phyloP scores from a whole-genome alignment of 495 filamentous ascomycete species.

The Cetradonia linearis region DNA sequence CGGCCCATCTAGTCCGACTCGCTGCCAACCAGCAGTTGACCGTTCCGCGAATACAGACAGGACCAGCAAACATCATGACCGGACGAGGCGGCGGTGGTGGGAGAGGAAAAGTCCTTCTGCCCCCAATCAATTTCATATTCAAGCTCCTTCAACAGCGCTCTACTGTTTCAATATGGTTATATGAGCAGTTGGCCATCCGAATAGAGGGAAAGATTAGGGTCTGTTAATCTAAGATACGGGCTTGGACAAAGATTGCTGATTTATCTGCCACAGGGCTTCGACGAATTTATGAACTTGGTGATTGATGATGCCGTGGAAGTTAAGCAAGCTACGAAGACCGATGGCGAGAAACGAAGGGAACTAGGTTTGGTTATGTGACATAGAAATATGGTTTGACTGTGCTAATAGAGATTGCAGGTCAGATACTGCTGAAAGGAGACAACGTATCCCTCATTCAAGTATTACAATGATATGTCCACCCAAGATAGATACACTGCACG shows the following conservation, averaged over 20 bases:
- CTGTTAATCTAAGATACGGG: constrained; percentile 22
- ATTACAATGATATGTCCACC: constrained; percentile 47
- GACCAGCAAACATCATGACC: constrained; percentile 45
- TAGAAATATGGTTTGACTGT: not conserved
- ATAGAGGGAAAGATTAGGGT: constrained; percentile 95
- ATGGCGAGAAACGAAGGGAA: constrained; percentile 65
- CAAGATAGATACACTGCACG: constrained; percentile 8
- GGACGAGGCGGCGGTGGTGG: constrained; percentile 62
- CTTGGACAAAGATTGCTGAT: constrained; percentile 6
- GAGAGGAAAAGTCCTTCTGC: constrained; percentile 79
- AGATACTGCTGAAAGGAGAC: constrained; percentile 94
- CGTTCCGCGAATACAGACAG: not conserved
- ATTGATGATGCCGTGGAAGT: constrained; percentile 94
- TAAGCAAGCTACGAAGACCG: constrained; percentile 68
- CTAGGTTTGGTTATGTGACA: constrained; percentile 50
- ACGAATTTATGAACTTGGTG: constrained; percentile 99
- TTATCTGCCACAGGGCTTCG: constrained; percentile 57
- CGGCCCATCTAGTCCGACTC: not conserved
- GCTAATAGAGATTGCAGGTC: constrained; percentile 49
- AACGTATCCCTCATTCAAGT: constrained; percentile 93
- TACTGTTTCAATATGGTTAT: constrained; percentile 89
- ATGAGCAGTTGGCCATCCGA: constrained; percentile 84
- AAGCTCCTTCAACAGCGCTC: constrained; percentile 82
- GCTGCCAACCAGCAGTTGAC: not conserved
- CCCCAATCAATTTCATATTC: constrained; percentile 98